phyloP scores from a whole-genome alignment of 1,284 basidiomycete genomes.

The Microbotryum scabiosae region DNA sequence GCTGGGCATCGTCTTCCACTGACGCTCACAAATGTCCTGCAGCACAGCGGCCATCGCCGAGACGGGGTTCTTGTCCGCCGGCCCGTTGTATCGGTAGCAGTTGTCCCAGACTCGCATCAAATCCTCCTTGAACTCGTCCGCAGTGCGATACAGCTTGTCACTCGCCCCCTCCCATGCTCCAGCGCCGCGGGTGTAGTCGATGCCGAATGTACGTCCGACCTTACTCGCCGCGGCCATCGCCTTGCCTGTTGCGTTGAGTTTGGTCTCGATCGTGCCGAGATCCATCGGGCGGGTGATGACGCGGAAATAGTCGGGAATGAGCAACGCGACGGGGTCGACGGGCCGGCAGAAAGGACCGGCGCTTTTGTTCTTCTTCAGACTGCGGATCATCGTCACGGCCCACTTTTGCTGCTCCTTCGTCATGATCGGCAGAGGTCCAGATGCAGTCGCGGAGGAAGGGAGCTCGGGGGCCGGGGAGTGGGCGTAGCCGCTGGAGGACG shows the following conservation, averaged over 20 bases:
- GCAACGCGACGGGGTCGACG: conserved; percentile 81
- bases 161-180: conserved; percentile 47
- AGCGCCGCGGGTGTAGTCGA: conserved; percentile 53
- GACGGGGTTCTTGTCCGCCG: conserved; percentile 63
- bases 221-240: conserved; percentile 27
- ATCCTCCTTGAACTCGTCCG: conserved; percentile 72
- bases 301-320: conserved; percentile 81
- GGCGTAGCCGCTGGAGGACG: neutral
- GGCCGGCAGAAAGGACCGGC: conserved; percentile 72
- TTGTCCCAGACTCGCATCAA: conserved; percentile 82
- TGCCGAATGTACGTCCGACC: conserved; percentile 14
- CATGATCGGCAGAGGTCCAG: conserved; percentile 22
- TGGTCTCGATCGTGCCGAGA: conserved; percentile 84
- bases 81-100: conserved; percentile 82
- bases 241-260: conserved; percentile 51
- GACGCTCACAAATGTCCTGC: conserved; percentile 78
- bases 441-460: neutral
- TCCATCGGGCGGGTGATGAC: conserved; percentile 93
- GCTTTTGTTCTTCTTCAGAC: conserved; percentile 80
- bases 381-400: conserved; percentile 66
- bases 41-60: conserved; percentile 69
- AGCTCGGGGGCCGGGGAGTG: neutral
- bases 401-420: conserved; percentile 63
- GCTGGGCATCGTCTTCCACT: conserved; percentile 72
- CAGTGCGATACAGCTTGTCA: conserved; percentile 44